Evolutionary conservation across 2,329 filamentous ascomycete species (phyloP).

Genomic region (Xylaria sp.): DNA sequence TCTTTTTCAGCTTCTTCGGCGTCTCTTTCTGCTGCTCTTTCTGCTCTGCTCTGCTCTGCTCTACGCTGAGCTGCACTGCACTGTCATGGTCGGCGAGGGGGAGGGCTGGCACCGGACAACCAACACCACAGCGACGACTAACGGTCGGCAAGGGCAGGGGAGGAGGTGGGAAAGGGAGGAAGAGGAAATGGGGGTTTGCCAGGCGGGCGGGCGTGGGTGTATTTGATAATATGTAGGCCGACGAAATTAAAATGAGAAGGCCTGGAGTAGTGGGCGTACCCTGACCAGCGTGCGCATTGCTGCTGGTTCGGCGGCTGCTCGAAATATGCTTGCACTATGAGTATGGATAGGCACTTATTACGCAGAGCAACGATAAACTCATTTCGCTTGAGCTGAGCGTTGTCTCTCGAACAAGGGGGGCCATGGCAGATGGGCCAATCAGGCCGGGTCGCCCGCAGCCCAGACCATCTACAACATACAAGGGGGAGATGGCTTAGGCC

Average conservation of each 20-base stretch:
- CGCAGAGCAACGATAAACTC: slow-evolving; percentile 15
- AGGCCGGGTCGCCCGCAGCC: slow-evolving; percentile 8
- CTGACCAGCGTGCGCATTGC: slow-evolving; percentile 6
- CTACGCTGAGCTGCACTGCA: background rate
- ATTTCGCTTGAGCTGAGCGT: slow-evolving; percentile 35
- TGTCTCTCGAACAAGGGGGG: slow-evolving; percentile 27
- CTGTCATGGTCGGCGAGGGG: slow-evolving; percentile 8
- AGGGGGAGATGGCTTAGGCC: slow-evolving; percentile 13
- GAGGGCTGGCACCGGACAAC: slow-evolving; percentile 17
- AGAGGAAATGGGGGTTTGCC: background rate
- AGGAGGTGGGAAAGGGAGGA: slow-evolving; percentile 13
- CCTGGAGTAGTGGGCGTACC: slow-evolving; percentile 21
- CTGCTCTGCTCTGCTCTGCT: background rate
- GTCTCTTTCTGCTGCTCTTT: slow-evolving; percentile 1
- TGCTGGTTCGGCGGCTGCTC: slow-evolving; percentile 11
- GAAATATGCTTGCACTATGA: background rate
- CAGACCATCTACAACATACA: slow-evolving; percentile 9
- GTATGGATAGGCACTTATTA: slow-evolving; percentile 3
- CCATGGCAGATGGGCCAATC: slow-evolving; percentile 28
- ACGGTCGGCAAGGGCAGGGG: slow-evolving; percentile 4
- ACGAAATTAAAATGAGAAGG: slow-evolving; percentile 37
- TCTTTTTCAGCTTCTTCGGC: slow-evolving; percentile 9
- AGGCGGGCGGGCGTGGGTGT: background rate
- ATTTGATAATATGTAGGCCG: slow-evolving; percentile 32
- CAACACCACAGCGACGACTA: slow-evolving; percentile 6